Percentiles rank a stretch among this genome's conserved stretches.
phyloP scores from a whole-genome alignment of 1,284 basidiomycete species.

The Rhodotorula mucilaginosa region DNA sequence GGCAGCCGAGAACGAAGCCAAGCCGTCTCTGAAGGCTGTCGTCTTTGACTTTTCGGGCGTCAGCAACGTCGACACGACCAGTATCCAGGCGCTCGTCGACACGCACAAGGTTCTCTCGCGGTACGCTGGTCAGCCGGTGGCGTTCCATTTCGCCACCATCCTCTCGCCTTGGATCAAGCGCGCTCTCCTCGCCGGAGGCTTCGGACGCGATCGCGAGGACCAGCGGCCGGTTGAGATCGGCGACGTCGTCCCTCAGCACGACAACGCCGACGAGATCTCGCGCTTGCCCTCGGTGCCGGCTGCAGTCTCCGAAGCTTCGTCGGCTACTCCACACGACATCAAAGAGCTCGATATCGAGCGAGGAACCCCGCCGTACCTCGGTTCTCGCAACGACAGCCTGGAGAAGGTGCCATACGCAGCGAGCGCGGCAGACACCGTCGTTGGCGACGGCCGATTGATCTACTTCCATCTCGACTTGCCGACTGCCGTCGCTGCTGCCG shows the following conservation, averaged over 20 bases:
- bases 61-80: slow-evolving; percentile 72
- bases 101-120: slow-evolving; percentile 79
- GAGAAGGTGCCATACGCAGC: slow-evolving; percentile 34
- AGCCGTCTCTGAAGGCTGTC: slow-evolving; percentile 70
- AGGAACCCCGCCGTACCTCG: background rate
- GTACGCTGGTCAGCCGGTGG: slow-evolving; percentile 73
- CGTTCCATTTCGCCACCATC: slow-evolving; percentile 86
- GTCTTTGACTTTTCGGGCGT: slow-evolving; percentile 88
- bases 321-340: slow-evolving; percentile 9
- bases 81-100: slow-evolving; percentile 86
- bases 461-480: slow-evolving; percentile 84
- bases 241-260: slow-evolving; percentile 60
- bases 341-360: slow-evolving; percentile 31
- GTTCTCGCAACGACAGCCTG: slow-evolving; percentile 25
- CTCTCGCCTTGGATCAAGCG: slow-evolving; percentile 83
- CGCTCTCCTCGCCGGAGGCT: slow-evolving; percentile 80
- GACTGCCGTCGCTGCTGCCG: slow-evolving; percentile 67
- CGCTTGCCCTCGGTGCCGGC: slow-evolving; percentile 12
- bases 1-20: slow-evolving; percentile 59
- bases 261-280: slow-evolving; percentile 19
- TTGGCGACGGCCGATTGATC: slow-evolving; percentile 44
- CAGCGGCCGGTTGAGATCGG: slow-evolving; percentile 64
- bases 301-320: slow-evolving; percentile 18
- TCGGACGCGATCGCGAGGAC: slow-evolving; percentile 58
- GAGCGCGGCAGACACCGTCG: slow-evolving; percentile 47